phyloP scores from a whole-genome alignment of 192 early-diverging fungal genomes.

The Phlyctochytrium bullatum region DNA sequence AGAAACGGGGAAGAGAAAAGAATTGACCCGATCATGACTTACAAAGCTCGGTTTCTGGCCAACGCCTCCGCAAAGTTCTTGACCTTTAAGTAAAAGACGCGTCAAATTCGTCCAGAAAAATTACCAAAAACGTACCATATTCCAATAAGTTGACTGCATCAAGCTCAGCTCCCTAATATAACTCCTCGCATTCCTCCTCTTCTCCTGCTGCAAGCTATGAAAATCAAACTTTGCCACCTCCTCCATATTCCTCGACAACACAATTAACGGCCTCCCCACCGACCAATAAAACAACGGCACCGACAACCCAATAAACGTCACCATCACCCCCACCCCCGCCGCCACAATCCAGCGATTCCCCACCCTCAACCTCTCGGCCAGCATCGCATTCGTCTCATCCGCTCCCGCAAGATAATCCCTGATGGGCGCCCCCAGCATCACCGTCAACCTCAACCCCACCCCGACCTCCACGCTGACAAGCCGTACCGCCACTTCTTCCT shows the following conservation, averaged over 20 bases:
- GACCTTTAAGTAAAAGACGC: too few species aligned
- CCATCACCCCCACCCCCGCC: neutral
- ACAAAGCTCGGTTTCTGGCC: too few species aligned
- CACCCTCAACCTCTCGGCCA: neutral
- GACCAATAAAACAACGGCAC: neutral
- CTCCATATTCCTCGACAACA: neutral
- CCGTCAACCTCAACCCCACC: neutral
- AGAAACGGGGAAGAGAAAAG: too few species aligned
- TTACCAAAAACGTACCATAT: constrained; percentile 8
- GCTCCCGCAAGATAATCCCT: neutral
- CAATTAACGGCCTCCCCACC: neutral
- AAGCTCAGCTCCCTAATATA: neutral
- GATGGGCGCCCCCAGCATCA: neutral
- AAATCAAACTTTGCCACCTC: constrained; percentile 1
- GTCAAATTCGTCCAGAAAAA: too few species aligned
- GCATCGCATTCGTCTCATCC: neutral
- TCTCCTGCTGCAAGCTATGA: neutral
- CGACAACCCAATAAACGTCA: neutral
- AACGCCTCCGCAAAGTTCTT: too few species aligned
- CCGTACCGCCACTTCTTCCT: neutral
- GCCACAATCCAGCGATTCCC: neutral
- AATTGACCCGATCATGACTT: too few species aligned
- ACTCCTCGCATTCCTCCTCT: constrained; percentile 1
- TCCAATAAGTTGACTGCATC: neutral
- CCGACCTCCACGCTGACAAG: neutral